Evolutionary conservation across 164 flowering plant species (phyloP).

Genomic region (Vitis riparia): DNA sequence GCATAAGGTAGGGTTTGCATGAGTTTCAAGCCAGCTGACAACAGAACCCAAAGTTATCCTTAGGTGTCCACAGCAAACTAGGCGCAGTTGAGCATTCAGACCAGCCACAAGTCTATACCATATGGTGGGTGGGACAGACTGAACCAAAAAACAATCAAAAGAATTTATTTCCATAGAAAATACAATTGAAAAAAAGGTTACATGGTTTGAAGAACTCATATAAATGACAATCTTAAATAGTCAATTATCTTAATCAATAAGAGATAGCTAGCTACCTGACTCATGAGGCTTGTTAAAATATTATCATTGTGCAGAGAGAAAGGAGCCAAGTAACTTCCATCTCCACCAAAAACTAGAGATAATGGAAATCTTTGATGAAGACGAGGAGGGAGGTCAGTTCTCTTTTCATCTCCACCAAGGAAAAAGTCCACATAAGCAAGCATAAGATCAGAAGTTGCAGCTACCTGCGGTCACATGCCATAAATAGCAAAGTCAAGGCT

Average conservation of each 20-base stretch:
- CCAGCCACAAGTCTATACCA: constrained; percentile 96
- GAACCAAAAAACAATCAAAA: constrained; percentile 8
- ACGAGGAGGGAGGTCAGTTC: constrained; percentile 85
- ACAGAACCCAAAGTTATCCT: constrained; percentile 54
- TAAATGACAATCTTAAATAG: not conserved
- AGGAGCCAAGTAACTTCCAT: constrained; percentile 96
- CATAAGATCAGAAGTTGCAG: constrained; percentile 91
- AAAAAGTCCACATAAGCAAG: constrained; percentile 89
- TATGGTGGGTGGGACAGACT: constrained; percentile 86
- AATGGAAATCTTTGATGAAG: constrained; percentile 83
- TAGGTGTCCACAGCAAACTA: constrained; percentile 75
- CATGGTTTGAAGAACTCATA: not conserved
- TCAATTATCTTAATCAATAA: not conserved
- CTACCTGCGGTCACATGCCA: constrained; percentile 51
- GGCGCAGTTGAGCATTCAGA: constrained; percentile 85
- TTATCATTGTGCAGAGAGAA: constrained; percentile 87
- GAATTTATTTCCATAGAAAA: not conserved
- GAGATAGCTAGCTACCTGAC: constrained; percentile 57
- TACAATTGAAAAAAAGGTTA: not conserved
- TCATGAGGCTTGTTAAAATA: constrained; percentile 80
- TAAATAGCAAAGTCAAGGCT: not conserved
- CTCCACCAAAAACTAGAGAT: constrained; percentile 84
- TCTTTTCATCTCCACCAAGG: constrained; percentile 97
- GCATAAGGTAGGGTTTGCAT: constrained; percentile 76
- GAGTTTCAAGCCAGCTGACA: constrained; percentile 77